Evolutionary conservation across 129 eudicot genomes (phyloP), one percentile per base, ranked within the genome.

Genomic region (Flaveria brownii): DNA sequence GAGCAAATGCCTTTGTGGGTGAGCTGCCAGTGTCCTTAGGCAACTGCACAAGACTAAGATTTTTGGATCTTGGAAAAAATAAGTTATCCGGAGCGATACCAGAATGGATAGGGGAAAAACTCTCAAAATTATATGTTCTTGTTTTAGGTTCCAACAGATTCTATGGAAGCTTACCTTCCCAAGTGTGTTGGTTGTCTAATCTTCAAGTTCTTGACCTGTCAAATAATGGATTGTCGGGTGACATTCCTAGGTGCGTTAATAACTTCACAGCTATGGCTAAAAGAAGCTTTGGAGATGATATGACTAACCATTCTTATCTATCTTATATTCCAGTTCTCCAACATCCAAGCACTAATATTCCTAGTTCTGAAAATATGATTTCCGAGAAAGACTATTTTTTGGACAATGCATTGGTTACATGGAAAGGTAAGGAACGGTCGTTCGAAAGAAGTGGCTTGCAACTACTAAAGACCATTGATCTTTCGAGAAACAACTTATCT

Each of bases 141-240:
- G 68, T 66, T 59, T 68, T 70, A 20, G 62, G 56, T 2, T 66
- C 72, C 46, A 84, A 81, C 23, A 36, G 59, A 15, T 81, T 84
- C 13, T 2, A 18, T 8, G 79, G 79, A 15, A 80, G 67, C 20
- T 55, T 80, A 42, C 80, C 87, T 25, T 43, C 65, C 25, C 61
- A 20, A 14, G 1, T 80, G 33, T 76, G 85, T 68, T 17, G 45
- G 47, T 66, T 83, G 47, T 12, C 20, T 1, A 47, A 56, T 30
- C 41, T 73, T 36, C 77, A 78, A 49, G 4, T 83, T 60, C 77
- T 83, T 51, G 80, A 83, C 43, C 22, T 84, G 17, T 80, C 87
- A 33, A 52, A 25, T 5, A 84, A 80, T 59, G 28, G 59, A 46
- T 16, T 75, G 13, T 69, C 39, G 0, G 89, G 89, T 22, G 22